A percentile compares a stretch with the other conserved stretches of the same genome.
Conservation (phyloP, 1,284 basidiomycete genomes). For the Chalciporus piperatoides region DNA sequence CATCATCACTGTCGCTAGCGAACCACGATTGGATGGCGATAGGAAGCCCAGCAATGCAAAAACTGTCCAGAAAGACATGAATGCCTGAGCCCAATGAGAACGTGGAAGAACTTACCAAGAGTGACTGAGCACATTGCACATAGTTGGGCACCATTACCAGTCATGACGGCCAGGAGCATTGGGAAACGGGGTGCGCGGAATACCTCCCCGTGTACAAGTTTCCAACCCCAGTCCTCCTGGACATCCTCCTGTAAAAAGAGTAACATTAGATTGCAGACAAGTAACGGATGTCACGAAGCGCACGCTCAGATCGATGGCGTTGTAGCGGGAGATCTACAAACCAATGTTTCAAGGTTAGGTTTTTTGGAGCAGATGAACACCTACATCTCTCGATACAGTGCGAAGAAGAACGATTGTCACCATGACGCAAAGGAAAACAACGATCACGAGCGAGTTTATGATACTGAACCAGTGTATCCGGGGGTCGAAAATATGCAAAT, state of each 20-base stretch:
- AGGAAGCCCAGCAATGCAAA: conserved; percentile 98
- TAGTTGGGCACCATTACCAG: conserved; percentile 90
- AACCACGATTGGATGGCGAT: conserved; percentile 93
- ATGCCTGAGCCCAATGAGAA: not conserved
- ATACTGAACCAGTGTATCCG: conserved; percentile 91
- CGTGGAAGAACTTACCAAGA: conserved; percentile 50
- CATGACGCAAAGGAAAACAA: conserved; percentile 89
- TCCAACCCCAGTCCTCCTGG: conserved; percentile 99
- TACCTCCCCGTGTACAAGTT: conserved; percentile 93
- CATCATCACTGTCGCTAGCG: conserved; percentile 94
- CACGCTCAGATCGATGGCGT: conserved; percentile 88
- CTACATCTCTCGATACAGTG: conserved; percentile 84
- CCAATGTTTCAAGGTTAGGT: conserved; percentile 36
- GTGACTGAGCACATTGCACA: conserved; percentile 89
- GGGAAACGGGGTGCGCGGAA: conserved; percentile 83
- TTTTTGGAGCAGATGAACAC: conserved; percentile 37
- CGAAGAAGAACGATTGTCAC: conserved; percentile 89
- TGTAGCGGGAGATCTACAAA: conserved; percentile 88
- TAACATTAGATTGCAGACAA: not conserved
- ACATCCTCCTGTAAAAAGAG: conserved; percentile 74
- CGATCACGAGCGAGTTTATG: conserved; percentile 90
- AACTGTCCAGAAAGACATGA: conserved; percentile 44
- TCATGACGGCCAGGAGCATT: conserved; percentile 79
- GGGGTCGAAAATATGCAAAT: conserved; percentile 79
- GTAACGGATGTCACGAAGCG: conserved; percentile 22